Percentiles rank a stretch among this genome's conserved stretches.
Conservation (phyloP, 257 asterid genomes). For the Solanum chilense region DNA sequence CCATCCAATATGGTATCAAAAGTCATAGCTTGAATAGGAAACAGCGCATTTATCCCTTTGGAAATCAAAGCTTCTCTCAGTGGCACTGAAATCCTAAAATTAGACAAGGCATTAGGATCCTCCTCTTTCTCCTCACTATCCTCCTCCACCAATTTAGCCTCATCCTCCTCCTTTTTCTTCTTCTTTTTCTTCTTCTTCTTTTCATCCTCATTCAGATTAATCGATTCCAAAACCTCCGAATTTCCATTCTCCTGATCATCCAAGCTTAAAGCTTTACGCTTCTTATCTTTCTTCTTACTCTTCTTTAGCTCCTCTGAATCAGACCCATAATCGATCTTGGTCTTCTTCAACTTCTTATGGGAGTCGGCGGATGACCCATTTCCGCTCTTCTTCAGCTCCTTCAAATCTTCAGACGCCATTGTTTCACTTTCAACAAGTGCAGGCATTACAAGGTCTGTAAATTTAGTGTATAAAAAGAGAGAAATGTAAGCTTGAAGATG, state of each 20-base stretch:
- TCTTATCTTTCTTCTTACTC: constrained; percentile 45
- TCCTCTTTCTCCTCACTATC: constrained; percentile 9
- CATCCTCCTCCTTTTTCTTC: constrained; percentile 1
- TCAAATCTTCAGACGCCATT: constrained; percentile 9
- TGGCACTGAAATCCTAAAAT: constrained; percentile 61
- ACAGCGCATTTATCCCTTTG: constrained; percentile 57
- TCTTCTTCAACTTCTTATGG: constrained; percentile 43
- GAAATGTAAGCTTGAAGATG: not conserved
- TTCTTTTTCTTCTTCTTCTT: constrained; percentile 19
- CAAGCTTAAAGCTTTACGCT: constrained; percentile 49
- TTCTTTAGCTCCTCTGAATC: constrained; percentile 33
- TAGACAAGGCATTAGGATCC: constrained; percentile 47
- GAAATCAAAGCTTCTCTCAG: constrained; percentile 41
- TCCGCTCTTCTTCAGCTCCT: constrained; percentile 36
- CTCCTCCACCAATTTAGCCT: constrained; percentile 17
- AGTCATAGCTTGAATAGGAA: constrained; percentile 88
- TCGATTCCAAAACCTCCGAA: constrained; percentile 32
- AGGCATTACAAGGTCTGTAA: constrained; percentile 31
- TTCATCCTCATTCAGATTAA: constrained; percentile 19
- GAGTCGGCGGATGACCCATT: constrained; percentile 11
- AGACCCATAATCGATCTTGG: constrained; percentile 34
- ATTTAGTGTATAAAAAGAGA: not conserved
- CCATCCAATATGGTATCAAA: constrained; percentile 64
- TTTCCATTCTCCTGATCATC: constrained; percentile 10
- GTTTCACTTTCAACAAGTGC: constrained; percentile 26